Percentiles rank a stretch among this genome's conserved stretches.
phyloP scores from a whole-genome alignment of 345 rosid genomes.

The Populus ilicifolia region DNA sequence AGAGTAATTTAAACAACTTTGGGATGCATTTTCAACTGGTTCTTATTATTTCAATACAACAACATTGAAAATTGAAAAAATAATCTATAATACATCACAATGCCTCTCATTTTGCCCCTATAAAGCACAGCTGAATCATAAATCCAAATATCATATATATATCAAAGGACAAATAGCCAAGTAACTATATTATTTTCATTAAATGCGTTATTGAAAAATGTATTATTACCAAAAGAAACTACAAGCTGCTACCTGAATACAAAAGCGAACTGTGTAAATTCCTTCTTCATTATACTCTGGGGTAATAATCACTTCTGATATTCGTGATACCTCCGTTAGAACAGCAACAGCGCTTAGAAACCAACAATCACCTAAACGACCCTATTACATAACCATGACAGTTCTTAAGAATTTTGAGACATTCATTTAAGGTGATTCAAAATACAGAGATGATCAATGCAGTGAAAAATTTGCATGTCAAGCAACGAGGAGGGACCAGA shows the following conservation, averaged over 20 bases:
- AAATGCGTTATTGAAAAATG: not conserved
- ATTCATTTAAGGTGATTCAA: conserved; percentile 7
- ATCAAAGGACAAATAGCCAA: not conserved
- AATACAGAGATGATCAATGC: conserved; percentile 13
- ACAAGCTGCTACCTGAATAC: conserved; percentile 76
- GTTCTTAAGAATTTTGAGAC: conserved; percentile 10
- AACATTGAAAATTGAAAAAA: not conserved
- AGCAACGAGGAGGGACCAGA: conserved; percentile 26
- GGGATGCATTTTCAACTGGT: not conserved
- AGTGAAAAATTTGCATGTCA: conserved; percentile 4
- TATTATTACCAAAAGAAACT: not conserved
- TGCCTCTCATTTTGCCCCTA: not conserved
- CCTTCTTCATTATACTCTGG: conserved; percentile 98
- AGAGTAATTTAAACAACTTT: not conserved
- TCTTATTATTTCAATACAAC: not conserved
- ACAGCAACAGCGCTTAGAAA: conserved; percentile 99
- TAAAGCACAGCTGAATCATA: not conserved
- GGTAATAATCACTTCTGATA: conserved; percentile 95
- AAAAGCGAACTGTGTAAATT: conserved; percentile 96
- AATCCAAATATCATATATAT: not conserved
- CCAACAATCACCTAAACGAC: conserved; percentile 99
- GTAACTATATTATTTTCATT: not conserved
- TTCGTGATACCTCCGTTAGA: conserved; percentile 81
- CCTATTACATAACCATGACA: conserved; percentile 45
- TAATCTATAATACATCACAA: not conserved